Evolutionary conservation across 1,284 basidiomycete species (phyloP).

Genomic region (Tylopilus sp.): DNA sequence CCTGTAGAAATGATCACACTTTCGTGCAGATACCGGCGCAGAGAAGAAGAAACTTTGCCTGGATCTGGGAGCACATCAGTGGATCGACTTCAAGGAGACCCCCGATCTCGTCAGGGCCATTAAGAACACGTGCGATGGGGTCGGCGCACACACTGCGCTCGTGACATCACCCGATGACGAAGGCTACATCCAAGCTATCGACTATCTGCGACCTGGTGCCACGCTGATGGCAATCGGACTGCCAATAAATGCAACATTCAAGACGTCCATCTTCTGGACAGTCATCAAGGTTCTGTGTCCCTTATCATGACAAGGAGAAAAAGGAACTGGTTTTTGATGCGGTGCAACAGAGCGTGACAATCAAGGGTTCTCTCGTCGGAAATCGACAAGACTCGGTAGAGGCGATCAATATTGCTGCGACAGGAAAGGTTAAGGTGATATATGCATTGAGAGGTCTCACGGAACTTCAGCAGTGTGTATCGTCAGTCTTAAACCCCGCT

Average conservation of each 20-base stretch:
- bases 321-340: conserved; percentile 5
- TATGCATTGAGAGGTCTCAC: conserved; percentile 62
- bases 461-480: conserved; percentile 64
- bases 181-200: conserved; percentile 78
- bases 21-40: conserved; percentile 68
- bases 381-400: conserved; percentile 82
- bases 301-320: background rate
- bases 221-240: conserved; percentile 83
- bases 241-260: conserved; percentile 68
- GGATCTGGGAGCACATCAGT: conserved; percentile 80
- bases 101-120: conserved; percentile 73
- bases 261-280: conserved; percentile 81
- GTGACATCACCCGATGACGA: conserved; percentile 70
- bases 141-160: conserved; percentile 81
- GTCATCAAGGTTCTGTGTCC: conserved; percentile 63
- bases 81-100: conserved; percentile 82
- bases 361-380: conserved; percentile 83
- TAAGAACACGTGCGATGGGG: conserved; percentile 72
- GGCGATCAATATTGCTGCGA: conserved; percentile 76
- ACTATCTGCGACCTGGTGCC: conserved; percentile 73
- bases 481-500: background rate
- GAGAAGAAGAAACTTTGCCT: conserved; percentile 80
- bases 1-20: background rate
- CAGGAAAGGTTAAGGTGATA: conserved; percentile 73
- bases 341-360: conserved; percentile 61